Evolutionary conservation across 2,329 filamentous ascomycete genomes (phyloP).

Genomic region (Penicillium sp.): DNA sequence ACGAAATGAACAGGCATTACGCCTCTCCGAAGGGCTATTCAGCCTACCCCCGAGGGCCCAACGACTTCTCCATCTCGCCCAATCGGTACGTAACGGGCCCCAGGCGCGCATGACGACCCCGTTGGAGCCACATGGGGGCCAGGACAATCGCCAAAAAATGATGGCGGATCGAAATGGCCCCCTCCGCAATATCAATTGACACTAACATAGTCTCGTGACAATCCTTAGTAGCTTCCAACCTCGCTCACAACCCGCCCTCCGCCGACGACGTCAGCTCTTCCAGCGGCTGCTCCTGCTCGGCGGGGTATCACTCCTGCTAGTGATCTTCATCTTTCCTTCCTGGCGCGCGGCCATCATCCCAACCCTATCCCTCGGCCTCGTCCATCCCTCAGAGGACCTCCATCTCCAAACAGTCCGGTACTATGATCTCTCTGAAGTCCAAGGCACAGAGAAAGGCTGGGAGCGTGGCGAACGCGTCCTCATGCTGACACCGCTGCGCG

Average conservation of each 20-base stretch:
- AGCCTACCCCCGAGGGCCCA: slow-evolving; percentile 71
- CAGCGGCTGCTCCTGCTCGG: slow-evolving; percentile 68
- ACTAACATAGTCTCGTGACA: slow-evolving; percentile 2
- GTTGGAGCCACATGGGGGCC: background rate
- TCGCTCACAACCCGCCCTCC: slow-evolving; percentile 73
- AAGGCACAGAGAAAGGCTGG: slow-evolving; percentile 92
- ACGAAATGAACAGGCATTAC: slow-evolving; percentile 85
- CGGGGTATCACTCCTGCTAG: slow-evolving; percentile 62
- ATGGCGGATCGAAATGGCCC: background rate
- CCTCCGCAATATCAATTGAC: background rate
- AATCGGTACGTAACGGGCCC: slow-evolving; percentile 71
- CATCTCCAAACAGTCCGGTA: slow-evolving; percentile 95
- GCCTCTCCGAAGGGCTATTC: slow-evolving; percentile 78
- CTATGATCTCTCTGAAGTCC: slow-evolving; percentile 90
- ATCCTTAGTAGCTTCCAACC: slow-evolving; percentile 74
- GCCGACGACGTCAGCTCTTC: slow-evolving; percentile 75
- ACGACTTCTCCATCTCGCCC: slow-evolving; percentile 83
- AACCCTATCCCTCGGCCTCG: slow-evolving; percentile 71
- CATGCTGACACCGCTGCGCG: slow-evolving; percentile 90
- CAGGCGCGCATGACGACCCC: slow-evolving; percentile 2
- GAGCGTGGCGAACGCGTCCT: slow-evolving; percentile 94
- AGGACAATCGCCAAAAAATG: slow-evolving; percentile 4
- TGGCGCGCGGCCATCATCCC: slow-evolving; percentile 67
- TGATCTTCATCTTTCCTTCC: slow-evolving; percentile 78
- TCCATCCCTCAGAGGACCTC: slow-evolving; percentile 70